Base-by-base conservation (phyloP, 2,329 filamentous ascomycete species). In the Neopestalotiopsis sp. region DNA sequence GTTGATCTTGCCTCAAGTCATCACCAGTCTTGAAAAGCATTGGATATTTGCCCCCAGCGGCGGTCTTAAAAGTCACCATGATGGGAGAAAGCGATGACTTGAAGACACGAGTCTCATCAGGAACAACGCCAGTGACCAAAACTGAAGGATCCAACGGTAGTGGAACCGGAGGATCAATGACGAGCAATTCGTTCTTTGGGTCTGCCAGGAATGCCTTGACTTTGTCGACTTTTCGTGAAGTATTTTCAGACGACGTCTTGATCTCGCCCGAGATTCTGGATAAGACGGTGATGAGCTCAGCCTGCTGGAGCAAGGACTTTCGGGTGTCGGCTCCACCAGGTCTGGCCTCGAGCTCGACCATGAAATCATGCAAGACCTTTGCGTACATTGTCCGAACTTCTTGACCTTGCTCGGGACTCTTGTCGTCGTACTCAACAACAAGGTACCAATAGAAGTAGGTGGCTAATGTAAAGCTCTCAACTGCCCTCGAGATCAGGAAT, bases 361-460 rank as follows among this genome's bases (percentile, higher is more conserved):
- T 97, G 79, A 98, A 99, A 76, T 98, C 94, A 75, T 94, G 99
- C 69, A 96, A 95, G 9, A 99, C 93, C 74, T 95, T 94, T 34
- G 93, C 92, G 80, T 97, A 99, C 20, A 98, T 90, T 71, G 93
- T 93, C 60, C 93, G 92, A 76, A 95, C 92, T 68, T 91, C 90
- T 4, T 89, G 85, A 28, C 90, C 87, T 74, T 95, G 93, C 58
- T 94, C 92, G 3, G 90, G 89, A 72, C 92, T 94, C 69, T 86
- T 85, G 78, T 98, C 95, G 74, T 97, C 94, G 74, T 95, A 97
- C 81, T 99, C 97, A 1, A 99, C 96, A 91, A 98, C 98, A 2
- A 99, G 86, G 79, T 98, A 99, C 96, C 96, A 99, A 79, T 98
- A 94, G 67, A 99, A 89, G 81, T 97, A 97, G 78, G 97, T 99